Base-by-base conservation (phyloP, 441 rosid species). In the Euphorbia corollata region DNA sequence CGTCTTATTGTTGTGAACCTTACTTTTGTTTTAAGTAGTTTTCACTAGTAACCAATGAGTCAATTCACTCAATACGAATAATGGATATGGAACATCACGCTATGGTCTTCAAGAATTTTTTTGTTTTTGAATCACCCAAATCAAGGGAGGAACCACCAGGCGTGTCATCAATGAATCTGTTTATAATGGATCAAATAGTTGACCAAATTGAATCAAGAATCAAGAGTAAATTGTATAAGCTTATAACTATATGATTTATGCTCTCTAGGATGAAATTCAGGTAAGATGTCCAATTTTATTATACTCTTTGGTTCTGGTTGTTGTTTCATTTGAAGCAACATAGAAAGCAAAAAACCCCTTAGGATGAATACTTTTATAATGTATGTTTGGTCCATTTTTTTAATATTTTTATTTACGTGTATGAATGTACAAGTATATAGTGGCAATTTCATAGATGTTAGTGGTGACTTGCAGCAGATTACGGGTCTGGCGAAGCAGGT, bases 401-500 rank as follows among this genome's bases (percentile, higher is more conserved):
- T 7, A 61, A 2, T 2, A 34, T 34, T 61, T 18, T 62, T 41
- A n/a, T 22, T 6, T 2, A 13, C 10, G 11, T 41, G 39, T 9
- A 34, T 36, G 15, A 41, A 4, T 34, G 2, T 36, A 11, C 63
- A 36, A 36, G 39, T 60, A 8, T 22, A 19, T 60, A 6, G 47
- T 2, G 1, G 63, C 36, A 36, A 60, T 2, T 60, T 36, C 47
- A 0, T 18, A n/a, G 34, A 5, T 30, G 18, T 16, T 59, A 2
- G 9, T 45, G 85, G 97, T 77, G 98, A 92, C 81, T 81, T 90
- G 85, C 93, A 87, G 82, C 97, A 92, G 85, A 88, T 90, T 77
- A 86, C 96, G 20, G 80, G 96, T 58, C 76, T 90, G 80, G 98
- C 98, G 68, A 92, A 83, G 75, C 97, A 92, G 94, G 96, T 88